Conservation (phyloP, 1,284 basidiomycete genomes). For the Cutaneotrichosporon mucoides region DNA sequence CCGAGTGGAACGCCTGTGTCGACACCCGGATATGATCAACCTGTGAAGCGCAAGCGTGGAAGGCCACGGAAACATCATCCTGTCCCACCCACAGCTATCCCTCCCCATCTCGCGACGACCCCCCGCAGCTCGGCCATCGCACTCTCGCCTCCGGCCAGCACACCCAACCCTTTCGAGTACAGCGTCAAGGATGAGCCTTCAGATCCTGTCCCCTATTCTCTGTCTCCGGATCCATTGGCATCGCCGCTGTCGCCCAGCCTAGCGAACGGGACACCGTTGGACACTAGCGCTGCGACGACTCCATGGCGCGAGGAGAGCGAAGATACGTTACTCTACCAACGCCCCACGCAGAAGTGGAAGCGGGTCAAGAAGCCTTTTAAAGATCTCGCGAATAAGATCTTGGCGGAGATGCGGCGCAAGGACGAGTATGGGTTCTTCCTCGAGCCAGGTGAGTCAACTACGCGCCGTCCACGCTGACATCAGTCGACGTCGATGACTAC, state of each 20-base stretch:
- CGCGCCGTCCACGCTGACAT: background rate
- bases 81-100: constrained; percentile 12
- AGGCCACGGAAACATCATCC: constrained; percentile 13
- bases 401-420: constrained; percentile 38
- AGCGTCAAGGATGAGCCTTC: too few species aligned
- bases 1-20: constrained; percentile 12
- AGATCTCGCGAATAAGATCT: constrained; percentile 37
- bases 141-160: constrained; percentile 3
- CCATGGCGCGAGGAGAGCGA: constrained; percentile 5
- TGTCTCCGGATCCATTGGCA: constrained; percentile 16
- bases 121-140: background rate
- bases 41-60: constrained; percentile 13
- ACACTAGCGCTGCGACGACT: background rate
- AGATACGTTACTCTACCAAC: constrained; percentile 7
- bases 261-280: background rate
- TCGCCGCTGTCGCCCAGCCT: constrained; percentile 15
- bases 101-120: constrained; percentile 14
- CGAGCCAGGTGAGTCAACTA: constrained; percentile 27
- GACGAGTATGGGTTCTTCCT: constrained; percentile 48
- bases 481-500: constrained; percentile 40
- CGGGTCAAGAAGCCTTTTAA: constrained; percentile 41
- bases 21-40: constrained; percentile 8
- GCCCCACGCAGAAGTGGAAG: constrained; percentile 27
- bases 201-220: too few species aligned
- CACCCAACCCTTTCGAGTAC: background rate